A percentile compares a stretch with the other conserved stretches of the same genome.
phyloP scores from a whole-genome alignment of 2,329 filamentous ascomycete genomes.

The Beauveria sp. region DNA sequence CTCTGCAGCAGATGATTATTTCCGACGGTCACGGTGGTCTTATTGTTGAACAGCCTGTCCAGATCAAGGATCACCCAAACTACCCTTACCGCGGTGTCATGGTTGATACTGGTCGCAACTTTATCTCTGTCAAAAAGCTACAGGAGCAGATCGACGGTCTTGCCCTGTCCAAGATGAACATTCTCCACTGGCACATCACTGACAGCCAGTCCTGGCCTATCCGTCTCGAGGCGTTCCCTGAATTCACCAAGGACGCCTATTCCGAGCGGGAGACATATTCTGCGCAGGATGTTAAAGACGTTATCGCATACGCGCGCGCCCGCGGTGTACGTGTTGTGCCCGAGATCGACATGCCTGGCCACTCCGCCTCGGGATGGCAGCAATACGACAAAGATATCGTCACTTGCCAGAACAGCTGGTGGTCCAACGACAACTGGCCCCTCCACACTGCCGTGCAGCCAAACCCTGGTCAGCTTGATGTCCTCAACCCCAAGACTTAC shows the following conservation, averaged over 20 bases:
- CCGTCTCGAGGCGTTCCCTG: conserved; percentile 38
- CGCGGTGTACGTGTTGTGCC: conserved; percentile 52
- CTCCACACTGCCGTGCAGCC: conserved; percentile 48
- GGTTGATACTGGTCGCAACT: conserved; percentile 48
- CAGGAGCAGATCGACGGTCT: conserved; percentile 47
- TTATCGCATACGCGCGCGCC: conserved; percentile 42
- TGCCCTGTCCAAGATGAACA: conserved; percentile 48
- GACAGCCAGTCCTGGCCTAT: conserved; percentile 50
- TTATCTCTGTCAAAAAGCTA: conserved; percentile 42
- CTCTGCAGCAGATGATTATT: conserved; percentile 49
- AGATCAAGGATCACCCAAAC: conserved; percentile 40
- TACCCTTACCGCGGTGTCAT: conserved; percentile 49
- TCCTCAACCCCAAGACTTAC: conserved; percentile 48
- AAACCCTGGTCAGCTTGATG: conserved; percentile 49
- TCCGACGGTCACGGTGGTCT: conserved; percentile 34
- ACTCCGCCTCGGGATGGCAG: conserved; percentile 47
- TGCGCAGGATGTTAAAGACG: conserved; percentile 30
- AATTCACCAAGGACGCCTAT: conserved; percentile 48
- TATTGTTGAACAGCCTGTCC: conserved; percentile 45
- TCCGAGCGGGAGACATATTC: conserved; percentile 40
- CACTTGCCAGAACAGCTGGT: conserved; percentile 50
- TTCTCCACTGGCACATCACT: conserved; percentile 49
- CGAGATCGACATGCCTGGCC: conserved; percentile 57
- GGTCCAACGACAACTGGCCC: conserved; percentile 50
- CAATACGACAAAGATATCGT: conserved; percentile 49